Evolutionary conservation across 2,329 filamentous ascomycete species (phyloP), one percentile per base, ranked within the genome.

Genomic region (Pseudocercospora cruenta): DNA sequence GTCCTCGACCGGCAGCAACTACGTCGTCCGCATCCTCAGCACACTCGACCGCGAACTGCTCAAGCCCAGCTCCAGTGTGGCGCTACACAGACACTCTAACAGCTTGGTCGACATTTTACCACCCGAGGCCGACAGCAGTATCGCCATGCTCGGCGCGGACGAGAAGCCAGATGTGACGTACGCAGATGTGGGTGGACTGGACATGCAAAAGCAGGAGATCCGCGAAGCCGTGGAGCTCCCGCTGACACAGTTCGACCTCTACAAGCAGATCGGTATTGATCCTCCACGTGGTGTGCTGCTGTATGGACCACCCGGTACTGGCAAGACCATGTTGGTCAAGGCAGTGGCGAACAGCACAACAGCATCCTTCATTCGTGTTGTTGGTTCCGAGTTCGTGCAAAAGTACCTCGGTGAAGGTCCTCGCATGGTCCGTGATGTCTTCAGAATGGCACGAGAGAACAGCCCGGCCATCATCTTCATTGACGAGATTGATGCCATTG

Each of bases 191-290:
- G 95, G 95, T 84, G 95, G 95, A 58, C 83, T 98, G 71, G 95
- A 99, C 76, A 99, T 99, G 95, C 95, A 99, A 83, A 99, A 99
- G 85, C 95, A 99, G 83, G 95, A 99, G 82, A 99, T 99, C 71
- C 88, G 95, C 71, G 95, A 99, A 82, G 95, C 95, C 10, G 95
- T 99, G 62, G 95, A 99, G 85, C 85, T 99, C 71, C 95, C 95
- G 36, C 85, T 99, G 74, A 97, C 94, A 69, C 95, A 98, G 80
- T 98, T 98, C 80, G 94, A 98, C 80, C 90, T 98, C 43, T 99
- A 99, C 86, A 96, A 94, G 83, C 95, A 99, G 82, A 99, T 99
- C 71, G 95, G 95, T 84, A 99, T 99, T 78, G 95, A 99, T 80
- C 95, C 95, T 57, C 95, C 95, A 54, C 93, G 95, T 65, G 95